These are phyloP conservation scores for Musa beccarii DNA, from an alignment of 176 grass and related monocot species.

Conservation along the genomic window DNA sequence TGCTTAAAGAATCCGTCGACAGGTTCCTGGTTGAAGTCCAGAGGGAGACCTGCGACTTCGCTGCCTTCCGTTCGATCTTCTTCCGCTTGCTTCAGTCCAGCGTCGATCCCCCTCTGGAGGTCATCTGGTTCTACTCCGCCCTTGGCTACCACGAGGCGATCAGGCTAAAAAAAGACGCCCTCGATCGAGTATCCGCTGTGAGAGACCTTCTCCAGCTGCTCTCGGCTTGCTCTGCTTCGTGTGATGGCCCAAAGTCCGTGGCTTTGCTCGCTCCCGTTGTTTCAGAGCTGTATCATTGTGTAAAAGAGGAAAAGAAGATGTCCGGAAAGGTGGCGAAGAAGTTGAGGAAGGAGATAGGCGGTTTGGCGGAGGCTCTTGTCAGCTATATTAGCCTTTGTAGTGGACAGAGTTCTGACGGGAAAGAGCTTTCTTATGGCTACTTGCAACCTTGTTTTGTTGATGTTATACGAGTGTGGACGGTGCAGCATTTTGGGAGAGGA, in stretches of 20 bases:
- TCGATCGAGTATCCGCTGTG: slow-evolving; percentile 28
- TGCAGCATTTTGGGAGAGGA: slow-evolving; percentile 38
- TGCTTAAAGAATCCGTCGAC: slow-evolving; percentile 72
- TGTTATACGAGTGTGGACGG: slow-evolving; percentile 83
- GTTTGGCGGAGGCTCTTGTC: slow-evolving; percentile 56
- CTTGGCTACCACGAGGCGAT: slow-evolving; percentile 72
- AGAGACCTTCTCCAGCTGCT: slow-evolving; percentile 68
- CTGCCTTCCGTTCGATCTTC: slow-evolving; percentile 71
- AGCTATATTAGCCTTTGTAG: slow-evolving; percentile 86
- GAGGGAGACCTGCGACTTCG: slow-evolving; percentile 55
- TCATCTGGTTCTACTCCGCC: slow-evolving; percentile 88
- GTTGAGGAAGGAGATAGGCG: slow-evolving; percentile 53
- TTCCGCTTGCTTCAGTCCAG: slow-evolving; percentile 57
- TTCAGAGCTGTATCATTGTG: slow-evolving; percentile 65
- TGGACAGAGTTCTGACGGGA: slow-evolving; percentile 27
- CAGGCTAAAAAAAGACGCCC: slow-evolving; percentile 13
- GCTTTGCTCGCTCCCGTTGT: slow-evolving; percentile 73
- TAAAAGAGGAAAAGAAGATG: slow-evolving; percentile 23
- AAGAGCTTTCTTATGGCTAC: slow-evolving; percentile 8
- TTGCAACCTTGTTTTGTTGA: slow-evolving; percentile 64
- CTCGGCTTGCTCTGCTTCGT: slow-evolving; percentile 53
- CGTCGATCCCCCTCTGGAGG: slow-evolving; percentile 72
- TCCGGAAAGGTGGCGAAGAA: slow-evolving; percentile 33
- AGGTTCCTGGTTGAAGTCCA: slow-evolving; percentile 69
- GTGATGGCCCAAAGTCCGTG: slow-evolving; percentile 54